These are phyloP conservation scores for Pythium dissimile DNA, from an alignment of 352 stramenopile species.

Conservation along the genomic window DNA sequence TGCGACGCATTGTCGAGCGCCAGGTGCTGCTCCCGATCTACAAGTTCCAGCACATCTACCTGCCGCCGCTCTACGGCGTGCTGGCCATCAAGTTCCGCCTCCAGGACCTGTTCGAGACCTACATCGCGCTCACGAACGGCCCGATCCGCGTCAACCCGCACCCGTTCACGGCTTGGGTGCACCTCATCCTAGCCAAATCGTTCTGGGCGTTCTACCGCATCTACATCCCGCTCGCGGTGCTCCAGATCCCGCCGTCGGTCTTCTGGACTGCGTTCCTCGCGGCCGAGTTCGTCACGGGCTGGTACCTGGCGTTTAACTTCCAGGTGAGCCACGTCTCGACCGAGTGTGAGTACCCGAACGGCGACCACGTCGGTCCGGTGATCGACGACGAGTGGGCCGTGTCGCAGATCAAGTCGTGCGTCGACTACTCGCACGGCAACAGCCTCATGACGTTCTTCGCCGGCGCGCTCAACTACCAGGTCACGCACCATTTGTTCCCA, in stretches of 20 bases:
- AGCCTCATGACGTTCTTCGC: conserved; percentile 90
- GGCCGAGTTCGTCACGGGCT: conserved; percentile 88
- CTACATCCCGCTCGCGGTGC: conserved; percentile 79
- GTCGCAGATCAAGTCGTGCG: conserved; percentile 92
- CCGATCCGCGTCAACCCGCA: conserved; percentile 91
- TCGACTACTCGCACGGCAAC: conserved; percentile 90
- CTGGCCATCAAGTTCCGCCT: conserved; percentile 93
- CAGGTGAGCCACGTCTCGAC: conserved; percentile 90
- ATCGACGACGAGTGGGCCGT: conserved; percentile 91
- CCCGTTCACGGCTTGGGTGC: conserved; percentile 62
- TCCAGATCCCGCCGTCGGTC: conserved; percentile 49
- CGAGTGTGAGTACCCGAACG: conserved; percentile 86
- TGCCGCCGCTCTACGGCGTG: conserved; percentile 92
- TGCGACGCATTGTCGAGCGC: conserved; percentile 85
- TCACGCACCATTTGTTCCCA: conserved; percentile 92
- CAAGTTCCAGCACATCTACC: conserved; percentile 92
- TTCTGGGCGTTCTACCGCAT: conserved; percentile 91
- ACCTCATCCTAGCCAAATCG: conserved; percentile 85
- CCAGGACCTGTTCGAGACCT: conserved; percentile 91
- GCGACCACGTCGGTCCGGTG: conserved; percentile 46
- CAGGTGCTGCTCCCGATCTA: conserved; percentile 83
- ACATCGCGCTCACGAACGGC: conserved; percentile 81
- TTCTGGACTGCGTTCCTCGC: conserved; percentile 85
- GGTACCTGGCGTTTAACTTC: conserved; percentile 94
- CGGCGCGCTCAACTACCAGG: conserved; percentile 96